Base-by-base conservation (phyloP, 495 filamentous ascomycete genomes). In the Neohortaea acidophila region DNA sequence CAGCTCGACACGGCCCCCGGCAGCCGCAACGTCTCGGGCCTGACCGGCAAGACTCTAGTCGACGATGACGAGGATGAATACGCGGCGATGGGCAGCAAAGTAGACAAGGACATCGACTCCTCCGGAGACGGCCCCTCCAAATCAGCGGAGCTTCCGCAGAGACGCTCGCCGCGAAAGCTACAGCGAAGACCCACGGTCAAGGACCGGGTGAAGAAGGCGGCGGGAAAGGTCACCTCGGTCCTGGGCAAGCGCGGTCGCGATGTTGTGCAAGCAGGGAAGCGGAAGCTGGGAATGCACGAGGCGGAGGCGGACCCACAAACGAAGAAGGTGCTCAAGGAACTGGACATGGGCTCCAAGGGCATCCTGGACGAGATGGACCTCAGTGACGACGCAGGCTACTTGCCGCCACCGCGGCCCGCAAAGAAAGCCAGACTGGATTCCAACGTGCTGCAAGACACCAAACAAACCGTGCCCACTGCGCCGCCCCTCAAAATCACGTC, bases 161-260 rank as follows among this genome's bases (percentile, higher is more conserved):
- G 10, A n/a, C 22, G 7, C 2, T 20, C 29, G 5, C 12, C 34
- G 9, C 11, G 15, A 7, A 26, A 13, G 33, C 9, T 50, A 21
- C 27, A 41, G 22, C 33, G 49, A 20, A 30, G 43, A 25, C 46
- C 47, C 27, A 50, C 49, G 45, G 28, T 51, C 21, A 39, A 37
- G 38, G 43, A 39, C 4, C 21, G 38, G 29, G 38, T 48, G 33
- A 53, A 48, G 36, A 49, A 48, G 30, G 45, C 36, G 1, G 44
- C 49, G 18, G 49, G 38, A n/a, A 45, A 45, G 26, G 39, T 56
- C 14, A 43, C 39, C 20, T 51, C 46, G 23, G 65, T 67, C 30
- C 47, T 77, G 34, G 72, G 72, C 18, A 77, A 76, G 58, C 61
- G 72, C 28, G 58, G 64, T 14, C 53, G 67, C 39, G 64, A 63